These are phyloP conservation scores for Fusarium armeniacum DNA, from an alignment of 2,329 filamentous ascomycete species.

Conservation along the genomic window DNA sequence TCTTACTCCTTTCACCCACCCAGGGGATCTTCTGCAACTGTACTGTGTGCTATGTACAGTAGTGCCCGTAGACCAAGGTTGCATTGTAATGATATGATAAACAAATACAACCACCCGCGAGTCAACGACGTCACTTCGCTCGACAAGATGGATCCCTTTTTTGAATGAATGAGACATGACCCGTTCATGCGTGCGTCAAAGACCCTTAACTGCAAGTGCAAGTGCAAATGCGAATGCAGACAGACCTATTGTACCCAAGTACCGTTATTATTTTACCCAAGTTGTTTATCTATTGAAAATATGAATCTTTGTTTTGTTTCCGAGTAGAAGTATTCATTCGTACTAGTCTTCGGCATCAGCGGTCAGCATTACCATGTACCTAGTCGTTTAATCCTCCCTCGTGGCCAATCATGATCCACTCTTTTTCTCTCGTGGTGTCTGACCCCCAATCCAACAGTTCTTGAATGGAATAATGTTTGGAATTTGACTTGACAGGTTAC, in stretches of 20 bases:
- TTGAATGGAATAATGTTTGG: background rate
- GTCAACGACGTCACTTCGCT: slow-evolving; percentile 41
- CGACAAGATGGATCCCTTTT: slow-evolving; percentile 22
- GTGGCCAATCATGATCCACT: slow-evolving; percentile 36
- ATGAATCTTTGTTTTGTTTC: background rate
- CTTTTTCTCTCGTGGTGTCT: slow-evolving; percentile 44
- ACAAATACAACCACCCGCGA: slow-evolving; percentile 15
- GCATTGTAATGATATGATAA: slow-evolving; percentile 9
- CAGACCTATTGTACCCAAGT: no score
- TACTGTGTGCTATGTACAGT: background rate
- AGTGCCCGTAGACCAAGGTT: background rate
- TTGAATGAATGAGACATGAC: slow-evolving; percentile 18
- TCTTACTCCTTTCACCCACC: background rate
- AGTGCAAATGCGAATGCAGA: background rate
- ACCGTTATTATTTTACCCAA: background rate
- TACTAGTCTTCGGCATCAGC: slow-evolving; percentile 5
- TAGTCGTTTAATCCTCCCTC: background rate
- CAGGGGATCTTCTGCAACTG: slow-evolving; percentile 8
- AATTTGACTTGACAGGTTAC: background rate
- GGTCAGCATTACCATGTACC: slow-evolving; percentile 3
- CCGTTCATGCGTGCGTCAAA: slow-evolving; percentile 27
- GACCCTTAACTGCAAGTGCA: slow-evolving; percentile 5
- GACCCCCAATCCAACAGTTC: slow-evolving; percentile 24
- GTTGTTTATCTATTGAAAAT: background rate
- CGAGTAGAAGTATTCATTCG: background rate